Evolutionary conservation across 2,329 filamentous ascomycete genomes (phyloP), one percentile per base, ranked within the genome.

Genomic region (Macroventuria anomochaeta): DNA sequence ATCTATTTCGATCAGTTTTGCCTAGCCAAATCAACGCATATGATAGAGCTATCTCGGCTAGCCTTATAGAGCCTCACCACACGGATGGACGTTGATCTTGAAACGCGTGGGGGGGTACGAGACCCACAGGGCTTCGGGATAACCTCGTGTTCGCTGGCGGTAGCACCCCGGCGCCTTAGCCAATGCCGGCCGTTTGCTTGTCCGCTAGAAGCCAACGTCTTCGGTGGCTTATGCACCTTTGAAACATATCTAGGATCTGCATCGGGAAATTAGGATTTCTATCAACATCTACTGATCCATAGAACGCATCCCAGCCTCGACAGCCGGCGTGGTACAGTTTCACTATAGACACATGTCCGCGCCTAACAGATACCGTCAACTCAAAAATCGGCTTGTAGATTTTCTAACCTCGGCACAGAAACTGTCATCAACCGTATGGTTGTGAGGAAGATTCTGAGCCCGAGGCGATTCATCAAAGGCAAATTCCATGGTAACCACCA

Each of bases 311-410:
- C n/a, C 11, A 29, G 29, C 40, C 20, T 39, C 33, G 7, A 10
- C 39, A 33, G 15, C 36, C n/a, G 33, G n/a, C 21, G 50, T 53
- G 15, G 43, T 47, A 53, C 50, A 47, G 38, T 53, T 43, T 47
- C 32, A 20, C 12, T 7, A 21, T 28, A 3, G 26, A 31, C 38
- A 47, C 7, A 23, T 36, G 33, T 31, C 12, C 7, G 41, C 26
- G 31, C 49, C 49, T 21, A 46, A 41, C 36, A 41, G 5, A 33
- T 18, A 2, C 6, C 36, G 8, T 8, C 29, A 21, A 36, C 13
- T 5, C n/a, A 36, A 8, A 40, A 36, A 17, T 15, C 6, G 23
- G 46, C 29, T 6, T 40, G 28, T 52, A 34, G 12, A 2, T 39
- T 44, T 29, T 38, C 20, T 26, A 31, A 33, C 11, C 20, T 32